These are phyloP conservation scores for Phytophthora cactorum DNA, from an alignment of 352 stramenopile genomes.

Conservation along the genomic window DNA sequence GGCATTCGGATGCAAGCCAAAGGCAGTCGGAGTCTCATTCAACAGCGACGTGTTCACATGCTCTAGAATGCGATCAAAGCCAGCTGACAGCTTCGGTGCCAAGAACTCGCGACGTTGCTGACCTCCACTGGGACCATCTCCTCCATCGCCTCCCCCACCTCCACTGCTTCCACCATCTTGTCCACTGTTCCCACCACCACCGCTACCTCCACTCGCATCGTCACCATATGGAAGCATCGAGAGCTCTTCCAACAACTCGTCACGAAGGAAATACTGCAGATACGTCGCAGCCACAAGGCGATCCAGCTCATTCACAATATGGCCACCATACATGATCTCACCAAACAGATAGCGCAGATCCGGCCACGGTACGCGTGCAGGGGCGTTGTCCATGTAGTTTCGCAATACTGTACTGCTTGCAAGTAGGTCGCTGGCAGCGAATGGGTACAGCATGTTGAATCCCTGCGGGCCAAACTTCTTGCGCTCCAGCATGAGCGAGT, in stretches of 20 bases:
- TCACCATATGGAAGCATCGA: conserved; percentile 90
- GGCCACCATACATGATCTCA: conserved; percentile 91
- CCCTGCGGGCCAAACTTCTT: conserved; percentile 92
- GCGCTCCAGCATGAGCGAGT: conserved; percentile 92
- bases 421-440: conserved; percentile 86
- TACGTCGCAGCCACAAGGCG: conserved; percentile 85
- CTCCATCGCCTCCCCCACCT: conserved; percentile 20
- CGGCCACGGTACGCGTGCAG: conserved; percentile 87
- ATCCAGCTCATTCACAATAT: conserved; percentile 88
- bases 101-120: conserved; percentile 66
- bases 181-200: conserved; percentile 27
- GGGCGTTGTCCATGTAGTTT: conserved; percentile 94
- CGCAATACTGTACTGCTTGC: conserved; percentile 83
- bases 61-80: conserved; percentile 87
- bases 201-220: conserved; percentile 36
- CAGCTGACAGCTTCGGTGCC: conserved; percentile 70
- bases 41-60: conserved; percentile 87
- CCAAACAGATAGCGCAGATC: conserved; percentile 91
- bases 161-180: conserved; percentile 35
- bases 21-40: conserved; percentile 86
- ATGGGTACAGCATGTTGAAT: conserved; percentile 93
- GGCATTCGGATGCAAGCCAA: conserved; percentile 94
- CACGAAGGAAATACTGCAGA: conserved; percentile 86
- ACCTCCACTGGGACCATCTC: conserved; percentile 28
- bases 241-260: conserved; percentile 91